A percentile compares a stretch with the other conserved stretches of the same genome.
Conservation (phyloP, 2,329 filamentous ascomycete genomes). For the Cercospora beticola region DNA sequence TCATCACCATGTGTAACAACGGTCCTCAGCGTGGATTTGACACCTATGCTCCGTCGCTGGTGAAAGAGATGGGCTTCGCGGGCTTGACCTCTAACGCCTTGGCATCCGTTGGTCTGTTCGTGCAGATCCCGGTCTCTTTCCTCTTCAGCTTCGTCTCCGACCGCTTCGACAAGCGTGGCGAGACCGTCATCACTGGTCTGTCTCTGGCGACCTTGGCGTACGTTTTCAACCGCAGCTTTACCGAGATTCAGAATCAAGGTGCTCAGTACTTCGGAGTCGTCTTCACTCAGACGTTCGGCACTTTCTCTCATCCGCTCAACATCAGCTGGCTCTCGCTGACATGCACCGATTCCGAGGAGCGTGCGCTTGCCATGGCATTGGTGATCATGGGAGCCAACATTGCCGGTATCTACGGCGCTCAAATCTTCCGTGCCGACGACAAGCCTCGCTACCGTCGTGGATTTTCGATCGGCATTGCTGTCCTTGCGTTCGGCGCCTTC, state of each 20-base stretch:
- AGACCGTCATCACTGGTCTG: constrained; percentile 54
- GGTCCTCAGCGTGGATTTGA: constrained; percentile 36
- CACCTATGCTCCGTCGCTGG: constrained; percentile 38
- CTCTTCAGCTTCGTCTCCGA: constrained; percentile 56
- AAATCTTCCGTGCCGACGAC: constrained; percentile 59
- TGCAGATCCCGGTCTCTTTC: constrained; percentile 52
- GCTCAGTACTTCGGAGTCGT: constrained; percentile 56
- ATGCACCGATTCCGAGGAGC: constrained; percentile 57
- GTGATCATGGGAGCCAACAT: constrained; percentile 64
- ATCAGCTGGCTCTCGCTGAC: constrained; percentile 61
- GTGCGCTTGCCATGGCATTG: constrained; percentile 60
- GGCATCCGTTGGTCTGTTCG: constrained; percentile 38
- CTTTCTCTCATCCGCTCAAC: constrained; percentile 58
- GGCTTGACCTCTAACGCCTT: constrained; percentile 36
- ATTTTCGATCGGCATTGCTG: constrained; percentile 49
- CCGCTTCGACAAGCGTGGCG: constrained; percentile 51
- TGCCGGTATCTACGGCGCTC: constrained; percentile 61
- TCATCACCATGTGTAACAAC: constrained; percentile 38
- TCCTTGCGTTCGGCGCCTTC: constrained; percentile 47
- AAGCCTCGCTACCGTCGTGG: constrained; percentile 53
- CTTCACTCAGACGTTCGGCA: constrained; percentile 57
- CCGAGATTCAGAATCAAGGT: constrained; percentile 45
- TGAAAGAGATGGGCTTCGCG: constrained; percentile 32
- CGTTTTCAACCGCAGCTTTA: constrained; percentile 56
- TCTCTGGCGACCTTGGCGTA: constrained; percentile 53